Conservation (phyloP, 768 basidiomycete species). For the Rhizopogon sp. region DNA sequence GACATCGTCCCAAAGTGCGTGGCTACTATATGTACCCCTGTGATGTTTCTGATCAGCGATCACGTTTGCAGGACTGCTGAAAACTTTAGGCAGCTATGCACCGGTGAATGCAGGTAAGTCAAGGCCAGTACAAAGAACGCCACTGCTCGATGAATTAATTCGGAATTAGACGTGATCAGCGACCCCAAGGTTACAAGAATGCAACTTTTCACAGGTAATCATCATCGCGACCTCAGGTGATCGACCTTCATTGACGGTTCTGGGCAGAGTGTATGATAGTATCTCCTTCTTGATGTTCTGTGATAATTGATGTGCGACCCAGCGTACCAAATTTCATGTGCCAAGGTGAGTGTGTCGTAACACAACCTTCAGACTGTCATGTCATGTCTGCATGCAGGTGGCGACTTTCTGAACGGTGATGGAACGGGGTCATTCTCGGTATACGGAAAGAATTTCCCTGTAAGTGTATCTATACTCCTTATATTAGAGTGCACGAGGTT, state of each 20-base stretch:
- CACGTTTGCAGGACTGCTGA: slow-evolving; percentile 74
- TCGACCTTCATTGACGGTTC: slow-evolving; percentile 3
- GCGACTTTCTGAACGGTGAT: slow-evolving; percentile 92
- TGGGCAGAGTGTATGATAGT: slow-evolving; percentile 60
- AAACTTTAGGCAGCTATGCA: slow-evolving; percentile 96
- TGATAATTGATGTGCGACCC: slow-evolving; percentile 7
- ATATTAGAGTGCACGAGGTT: background rate
- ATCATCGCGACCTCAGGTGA: background rate
- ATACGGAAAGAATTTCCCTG: slow-evolving; percentile 91
- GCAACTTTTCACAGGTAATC: slow-evolving; percentile 88
- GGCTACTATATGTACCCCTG: background rate
- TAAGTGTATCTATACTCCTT: slow-evolving; percentile 29
- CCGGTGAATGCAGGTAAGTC: slow-evolving; percentile 86
- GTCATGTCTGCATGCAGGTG: slow-evolving; percentile 43
- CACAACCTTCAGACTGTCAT: background rate
- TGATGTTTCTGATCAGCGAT: background rate
- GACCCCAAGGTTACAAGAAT: slow-evolving; percentile 88
- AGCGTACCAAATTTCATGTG: slow-evolving; percentile 96
- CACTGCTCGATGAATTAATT: slow-evolving; percentile 10
- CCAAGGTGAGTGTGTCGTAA: slow-evolving; percentile 53
- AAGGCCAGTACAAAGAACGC: background rate
- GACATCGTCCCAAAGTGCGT: slow-evolving; percentile 92
- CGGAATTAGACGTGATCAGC: slow-evolving; percentile 43
- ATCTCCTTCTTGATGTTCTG: slow-evolving; percentile 1
- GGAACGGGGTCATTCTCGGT: slow-evolving; percentile 97